phyloP scores from a whole-genome alignment of 129 eudicot species.

The Pulicaria dysenterica region DNA sequence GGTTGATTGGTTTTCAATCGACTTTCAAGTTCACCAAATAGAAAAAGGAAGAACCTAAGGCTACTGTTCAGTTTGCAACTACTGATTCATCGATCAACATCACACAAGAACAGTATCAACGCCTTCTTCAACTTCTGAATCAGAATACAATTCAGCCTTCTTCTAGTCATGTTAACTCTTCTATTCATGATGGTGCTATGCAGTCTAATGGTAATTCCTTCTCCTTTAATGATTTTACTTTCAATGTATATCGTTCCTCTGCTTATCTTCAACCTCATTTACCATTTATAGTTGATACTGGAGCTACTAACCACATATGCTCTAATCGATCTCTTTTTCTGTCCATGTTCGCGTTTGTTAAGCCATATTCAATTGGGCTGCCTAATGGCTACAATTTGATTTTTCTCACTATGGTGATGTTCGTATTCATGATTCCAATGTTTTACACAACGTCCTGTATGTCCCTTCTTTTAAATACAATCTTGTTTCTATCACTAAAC shows the following conservation, averaged over 20 bases:
- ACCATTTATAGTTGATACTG: not conserved
- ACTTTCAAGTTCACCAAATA: not conserved
- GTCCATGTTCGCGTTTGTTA: too few species aligned
- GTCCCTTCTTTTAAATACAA: too few species aligned
- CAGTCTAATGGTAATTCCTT: not conserved
- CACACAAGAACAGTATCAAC: not conserved
- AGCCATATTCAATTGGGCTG: too few species aligned
- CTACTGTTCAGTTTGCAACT: not conserved
- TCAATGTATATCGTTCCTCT: not conserved
- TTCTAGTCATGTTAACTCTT: not conserved
- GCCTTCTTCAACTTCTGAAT: not conserved
- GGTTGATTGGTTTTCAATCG: not conserved
- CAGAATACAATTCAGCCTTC: not conserved
- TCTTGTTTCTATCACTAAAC: too few species aligned
- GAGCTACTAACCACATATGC: not conserved
- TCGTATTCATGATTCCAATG: too few species aligned
- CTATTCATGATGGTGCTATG: not conserved
- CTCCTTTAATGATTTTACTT: not conserved
- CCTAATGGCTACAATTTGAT: too few species aligned
- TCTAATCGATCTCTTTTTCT: not conserved
- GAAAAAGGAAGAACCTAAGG: not conserved
- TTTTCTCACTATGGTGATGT: too few species aligned
- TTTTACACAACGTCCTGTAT: too few species aligned
- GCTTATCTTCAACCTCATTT: not conserved
- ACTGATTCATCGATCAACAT: not conserved